Conservation (phyloP, 2,329 filamentous ascomycete genomes). For the Penicillium sp. region DNA sequence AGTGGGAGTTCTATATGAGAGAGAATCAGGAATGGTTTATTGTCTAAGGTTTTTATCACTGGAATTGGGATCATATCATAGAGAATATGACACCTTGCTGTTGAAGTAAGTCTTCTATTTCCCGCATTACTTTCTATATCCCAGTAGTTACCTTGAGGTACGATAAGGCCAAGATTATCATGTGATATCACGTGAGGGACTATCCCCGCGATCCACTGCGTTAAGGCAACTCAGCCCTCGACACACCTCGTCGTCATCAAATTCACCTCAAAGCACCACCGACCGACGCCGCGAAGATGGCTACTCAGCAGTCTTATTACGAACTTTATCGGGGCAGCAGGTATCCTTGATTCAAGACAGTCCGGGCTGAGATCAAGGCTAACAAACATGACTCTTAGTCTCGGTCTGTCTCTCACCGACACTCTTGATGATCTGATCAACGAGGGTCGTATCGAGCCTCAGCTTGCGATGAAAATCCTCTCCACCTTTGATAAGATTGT, state of each 20-base stretch:
- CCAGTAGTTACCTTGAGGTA: neutral
- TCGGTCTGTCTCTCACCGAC: conserved; percentile 90
- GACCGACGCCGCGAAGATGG: conserved; percentile 40
- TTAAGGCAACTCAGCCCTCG: conserved; percentile 15
- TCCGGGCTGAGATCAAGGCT: conserved; percentile 3
- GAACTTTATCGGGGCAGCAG: conserved; percentile 98
- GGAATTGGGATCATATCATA: conserved; percentile 9
- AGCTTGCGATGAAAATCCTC: conserved; percentile 97
- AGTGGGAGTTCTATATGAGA: conserved; percentile 7
- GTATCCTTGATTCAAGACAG: conserved; percentile 53
- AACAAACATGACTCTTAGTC: conserved; percentile 55
- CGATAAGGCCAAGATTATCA: conserved; percentile 10
- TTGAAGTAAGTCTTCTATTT: neutral
- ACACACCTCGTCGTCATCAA: conserved; percentile 6
- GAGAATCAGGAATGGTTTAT: conserved; percentile 49
- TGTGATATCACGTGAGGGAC: conserved; percentile 11
- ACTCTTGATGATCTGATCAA: conserved; percentile 96
- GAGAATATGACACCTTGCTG: conserved; percentile 9
- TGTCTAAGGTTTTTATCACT: conserved; percentile 44
- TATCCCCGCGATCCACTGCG: conserved; percentile 14
- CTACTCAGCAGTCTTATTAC: conserved; percentile 65
- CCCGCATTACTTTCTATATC: neutral
- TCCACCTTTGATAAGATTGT: conserved; percentile 93
- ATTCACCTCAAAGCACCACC: conserved; percentile 1
- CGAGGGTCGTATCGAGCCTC: conserved; percentile 91